These are phyloP conservation scores for Pleurozium schreberi DNA, from an alignment of 225 moss, liverwort and hornwort genomes.

Conservation along the genomic window DNA sequence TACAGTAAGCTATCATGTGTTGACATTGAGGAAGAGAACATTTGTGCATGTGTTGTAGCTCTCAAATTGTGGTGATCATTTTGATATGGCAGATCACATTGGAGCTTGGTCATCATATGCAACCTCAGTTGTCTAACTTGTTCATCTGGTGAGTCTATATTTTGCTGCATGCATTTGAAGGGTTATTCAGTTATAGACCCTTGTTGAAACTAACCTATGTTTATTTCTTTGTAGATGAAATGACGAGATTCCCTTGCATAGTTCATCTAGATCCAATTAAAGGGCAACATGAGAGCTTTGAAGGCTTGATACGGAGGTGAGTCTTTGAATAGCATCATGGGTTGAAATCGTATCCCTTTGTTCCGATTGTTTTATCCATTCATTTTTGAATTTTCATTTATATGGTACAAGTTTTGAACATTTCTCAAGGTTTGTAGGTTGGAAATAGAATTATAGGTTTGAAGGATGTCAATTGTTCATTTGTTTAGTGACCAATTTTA, in stretches of 20 bases:
- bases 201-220: background rate
- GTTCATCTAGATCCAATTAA: slow-evolving; percentile 4
- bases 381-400: too few species aligned
- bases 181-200: too few species aligned
- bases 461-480: background rate
- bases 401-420: too few species aligned
- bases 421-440: background rate
- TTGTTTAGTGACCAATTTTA: accelerated
- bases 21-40: too few species aligned
- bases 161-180: background rate
- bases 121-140: background rate
- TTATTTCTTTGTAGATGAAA: background rate
- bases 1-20: too few species aligned
- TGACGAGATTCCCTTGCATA: background rate
- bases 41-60: background rate
- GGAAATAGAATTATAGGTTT: too few species aligned
- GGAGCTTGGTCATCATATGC: too few species aligned
- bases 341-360: background rate
- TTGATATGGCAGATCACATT: too few species aligned
- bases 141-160: background rate
- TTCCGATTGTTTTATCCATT: background rate
- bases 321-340: background rate
- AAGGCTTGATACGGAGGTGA: background rate
- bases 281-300: slow-evolving; percentile 6
- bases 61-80: background rate